Evolutionary conservation across 257 asterid species (phyloP).

Genomic region (Anisodus tanguticus): DNA sequence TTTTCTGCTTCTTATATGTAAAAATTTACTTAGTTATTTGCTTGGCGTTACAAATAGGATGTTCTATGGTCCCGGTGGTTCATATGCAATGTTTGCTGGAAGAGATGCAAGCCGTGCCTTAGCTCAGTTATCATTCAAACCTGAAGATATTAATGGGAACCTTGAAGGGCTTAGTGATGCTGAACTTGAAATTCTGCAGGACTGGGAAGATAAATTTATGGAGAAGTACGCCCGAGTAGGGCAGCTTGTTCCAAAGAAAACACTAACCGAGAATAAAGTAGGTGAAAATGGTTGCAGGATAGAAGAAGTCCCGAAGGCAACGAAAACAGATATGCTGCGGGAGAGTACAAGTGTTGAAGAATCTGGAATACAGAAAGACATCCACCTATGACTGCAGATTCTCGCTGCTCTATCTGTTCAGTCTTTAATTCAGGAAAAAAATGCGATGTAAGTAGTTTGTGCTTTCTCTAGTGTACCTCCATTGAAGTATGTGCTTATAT

Average conservation of each 20-base stretch:
- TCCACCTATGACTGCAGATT: slow-evolving; percentile 12
- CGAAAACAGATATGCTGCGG: slow-evolving; percentile 7
- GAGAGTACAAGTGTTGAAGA: not conserved
- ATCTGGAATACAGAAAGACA: not conserved
- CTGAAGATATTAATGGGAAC: slow-evolving; percentile 77
- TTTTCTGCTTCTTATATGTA: not conserved
- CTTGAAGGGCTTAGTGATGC: slow-evolving; percentile 68
- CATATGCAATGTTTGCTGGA: slow-evolving; percentile 90
- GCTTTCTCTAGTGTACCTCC: slow-evolving; percentile 22
- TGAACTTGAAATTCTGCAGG: slow-evolving; percentile 76
- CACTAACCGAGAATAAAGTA: slow-evolving; percentile 35
- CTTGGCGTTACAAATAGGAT: slow-evolving; percentile 51
- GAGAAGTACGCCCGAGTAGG: slow-evolving; percentile 93
- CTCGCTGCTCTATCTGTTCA: not conserved
- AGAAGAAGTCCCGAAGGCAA: slow-evolving; percentile 35
- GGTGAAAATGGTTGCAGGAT: slow-evolving; percentile 35
- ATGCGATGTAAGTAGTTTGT: not conserved
- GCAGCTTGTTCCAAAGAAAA: slow-evolving; percentile 52
- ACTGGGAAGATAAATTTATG: slow-evolving; percentile 91
- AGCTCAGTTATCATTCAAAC: slow-evolving; percentile 89
- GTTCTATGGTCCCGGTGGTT: slow-evolving; percentile 98
- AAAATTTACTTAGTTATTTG: not conserved
- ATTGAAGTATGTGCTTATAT: not conserved
- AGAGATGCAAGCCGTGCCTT: slow-evolving; percentile 95
- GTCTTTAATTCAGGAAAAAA: not conserved